A percentile compares a stretch with the other conserved stretches of the same genome.
Evolutionary conservation across 2,329 filamentous ascomycete species (phyloP).

Genomic region (Venturia carpophila): DNA sequence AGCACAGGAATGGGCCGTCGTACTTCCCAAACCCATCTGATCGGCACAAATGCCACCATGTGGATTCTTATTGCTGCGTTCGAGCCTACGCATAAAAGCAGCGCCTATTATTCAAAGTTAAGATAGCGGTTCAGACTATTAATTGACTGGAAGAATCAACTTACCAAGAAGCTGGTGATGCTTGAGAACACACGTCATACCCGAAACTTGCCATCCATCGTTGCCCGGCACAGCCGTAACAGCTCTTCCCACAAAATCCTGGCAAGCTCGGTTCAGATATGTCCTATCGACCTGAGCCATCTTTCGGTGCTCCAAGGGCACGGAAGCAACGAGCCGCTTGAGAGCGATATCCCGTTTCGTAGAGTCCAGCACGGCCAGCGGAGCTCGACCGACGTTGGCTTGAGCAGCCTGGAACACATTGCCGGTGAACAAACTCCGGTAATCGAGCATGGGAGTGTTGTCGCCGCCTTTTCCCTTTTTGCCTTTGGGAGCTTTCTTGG

Average conservation of each 20-base stretch:
- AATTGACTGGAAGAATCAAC: no score
- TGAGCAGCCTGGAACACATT: conserved; percentile 31
- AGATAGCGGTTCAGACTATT: no score
- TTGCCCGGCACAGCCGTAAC: conserved; percentile 27
- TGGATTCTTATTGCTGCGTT: conserved; percentile 34
- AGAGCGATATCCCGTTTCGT: conserved; percentile 30
- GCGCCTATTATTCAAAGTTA: no score
- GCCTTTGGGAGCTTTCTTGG: background rate
- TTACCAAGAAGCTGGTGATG: conserved; percentile 47
- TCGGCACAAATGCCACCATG: conserved; percentile 37
- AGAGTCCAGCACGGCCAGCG: conserved; percentile 25
- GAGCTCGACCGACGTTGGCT: conserved; percentile 22
- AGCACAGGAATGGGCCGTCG: background rate
- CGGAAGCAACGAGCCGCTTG: conserved; percentile 33
- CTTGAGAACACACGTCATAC: conserved; percentile 41
- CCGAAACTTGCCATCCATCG: conserved; percentile 39
- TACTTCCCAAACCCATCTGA: conserved; percentile 35
- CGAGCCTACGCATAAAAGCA: conserved; percentile 48
- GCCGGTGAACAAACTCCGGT: conserved; percentile 23
- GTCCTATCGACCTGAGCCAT: conserved; percentile 31
- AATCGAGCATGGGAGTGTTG: conserved; percentile 15
- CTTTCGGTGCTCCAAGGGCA: conserved; percentile 32
- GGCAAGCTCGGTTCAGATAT: conserved; percentile 33
- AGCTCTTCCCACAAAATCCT: conserved; percentile 31
- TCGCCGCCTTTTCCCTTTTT: conserved; percentile 19